Evolutionary conservation across 441 rosid species (phyloP).

Genomic region (Hura crepitans): DNA sequence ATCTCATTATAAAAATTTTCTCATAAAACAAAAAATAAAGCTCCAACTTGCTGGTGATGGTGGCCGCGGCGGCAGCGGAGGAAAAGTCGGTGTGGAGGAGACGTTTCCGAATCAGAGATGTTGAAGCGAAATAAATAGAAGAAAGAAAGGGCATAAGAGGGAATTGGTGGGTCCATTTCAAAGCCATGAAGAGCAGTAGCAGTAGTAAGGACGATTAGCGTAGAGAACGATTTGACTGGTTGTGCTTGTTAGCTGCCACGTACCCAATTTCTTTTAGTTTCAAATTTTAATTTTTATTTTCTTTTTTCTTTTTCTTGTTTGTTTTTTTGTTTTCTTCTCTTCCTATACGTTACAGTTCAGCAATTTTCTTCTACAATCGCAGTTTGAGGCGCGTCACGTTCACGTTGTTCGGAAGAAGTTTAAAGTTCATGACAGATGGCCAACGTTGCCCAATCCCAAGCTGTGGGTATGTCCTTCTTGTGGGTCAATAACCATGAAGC

Average conservation of each 20-base stretch:
- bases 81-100: not conserved
- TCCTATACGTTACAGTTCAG: not conserved
- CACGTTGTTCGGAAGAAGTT: not conserved
- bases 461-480: not conserved
- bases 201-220: slow-evolving; percentile 36
- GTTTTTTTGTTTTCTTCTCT: not conserved
- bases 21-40: too few species aligned
- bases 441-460: too few species aligned
- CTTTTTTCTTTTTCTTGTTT: not conserved
- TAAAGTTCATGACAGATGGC: too few species aligned
- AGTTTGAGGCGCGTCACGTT: not conserved
- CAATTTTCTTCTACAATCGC: slow-evolving; percentile 1
- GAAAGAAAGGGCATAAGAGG: slow-evolving; percentile 9
- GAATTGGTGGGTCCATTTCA: slow-evolving; percentile 35
- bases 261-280: slow-evolving; percentile 16
- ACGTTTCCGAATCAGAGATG: not conserved
- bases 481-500: too few species aligned
- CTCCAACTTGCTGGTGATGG: not conserved
- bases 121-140: slow-evolving; percentile 35
- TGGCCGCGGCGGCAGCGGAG: not conserved
- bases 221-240: slow-evolving; percentile 55
- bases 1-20: slow-evolving; percentile 24
- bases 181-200: slow-evolving; percentile 15
- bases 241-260: slow-evolving; percentile 61
- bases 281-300: not conserved